Base-by-base conservation (phyloP, 2,329 filamentous ascomycete genomes). In the Stagonosporopsis tanaceti region DNA sequence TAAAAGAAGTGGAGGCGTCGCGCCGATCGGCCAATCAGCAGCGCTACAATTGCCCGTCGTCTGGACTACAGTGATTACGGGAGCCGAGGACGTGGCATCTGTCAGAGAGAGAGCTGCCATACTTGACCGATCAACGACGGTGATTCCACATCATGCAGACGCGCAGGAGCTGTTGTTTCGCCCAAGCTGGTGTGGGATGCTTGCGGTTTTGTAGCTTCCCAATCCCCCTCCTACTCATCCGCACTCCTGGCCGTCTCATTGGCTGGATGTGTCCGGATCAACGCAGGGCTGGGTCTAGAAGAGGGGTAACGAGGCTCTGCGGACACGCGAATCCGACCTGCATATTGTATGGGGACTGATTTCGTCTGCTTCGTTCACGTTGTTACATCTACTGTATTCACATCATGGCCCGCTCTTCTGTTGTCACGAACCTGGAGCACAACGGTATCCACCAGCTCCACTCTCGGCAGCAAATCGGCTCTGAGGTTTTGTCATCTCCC, bases 61-160 rank as follows among this genome's bases (percentile, higher is more conserved):
- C 67, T 61, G 54, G 67, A 62, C 59, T 59, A 52, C 57, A 25
- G 50, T 56, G 66, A 64, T 70, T 64, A 67, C 67, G 57, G 63
- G 61, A 66, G 57, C 65, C 54, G 50, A 50, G 47, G 41, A 37
- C 37, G 20, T 45, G 22, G 22, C 39, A 12, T 44, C 30, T 9
- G 39, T 28, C 41, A 45, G 42, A 53, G 57, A 57, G 38, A 40
- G 37, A 37, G 42, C 47, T 52, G 59, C 51, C 54, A 58, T 41
- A 40, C 54, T 54, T 50, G 56, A 60, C 60, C 62, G 63, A 61
- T 48, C 25, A 53, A 37, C 47, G 39, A 59, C 5, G 22, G 14
- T 41, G 54, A 53, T 53, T 46, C 27, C 34, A 37, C 32, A 45
- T 44, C 38, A 6, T 30, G 48, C 39, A 37, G 45, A 44, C 30